phyloP scores from a whole-genome alignment of 1,284 basidiomycete genomes.

The Tylopilus orsonianus region DNA sequence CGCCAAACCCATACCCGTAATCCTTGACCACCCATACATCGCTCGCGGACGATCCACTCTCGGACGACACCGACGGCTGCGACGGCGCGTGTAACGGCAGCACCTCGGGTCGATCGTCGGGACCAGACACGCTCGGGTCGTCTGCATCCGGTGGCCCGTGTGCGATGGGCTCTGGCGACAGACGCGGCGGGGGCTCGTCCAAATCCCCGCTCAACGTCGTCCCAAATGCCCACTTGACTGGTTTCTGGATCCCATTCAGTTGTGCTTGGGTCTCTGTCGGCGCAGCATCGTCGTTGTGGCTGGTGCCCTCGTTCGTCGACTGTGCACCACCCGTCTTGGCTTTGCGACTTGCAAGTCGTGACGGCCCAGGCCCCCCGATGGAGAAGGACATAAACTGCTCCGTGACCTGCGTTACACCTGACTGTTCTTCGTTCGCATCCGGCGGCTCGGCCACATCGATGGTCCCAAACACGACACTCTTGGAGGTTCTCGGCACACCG shows the following conservation, averaged over 20 bases:
- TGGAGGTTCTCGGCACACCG: slow-evolving; percentile 12
- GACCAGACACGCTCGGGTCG: not conserved
- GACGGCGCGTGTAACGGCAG: not conserved
- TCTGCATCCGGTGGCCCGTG: not conserved
- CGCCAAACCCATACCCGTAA: slow-evolving; percentile 61
- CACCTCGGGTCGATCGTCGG: slow-evolving; percentile 3
- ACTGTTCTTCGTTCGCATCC: slow-evolving; percentile 23
- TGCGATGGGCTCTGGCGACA: slow-evolving; percentile 2
- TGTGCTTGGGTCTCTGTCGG: no score
- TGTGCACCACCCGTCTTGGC: slow-evolving; percentile 10
- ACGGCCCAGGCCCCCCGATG: slow-evolving; percentile 46
- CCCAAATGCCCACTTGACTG: slow-evolving; percentile 59
- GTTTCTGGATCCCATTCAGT: slow-evolving; percentile 38
- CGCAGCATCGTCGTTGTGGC: not conserved
- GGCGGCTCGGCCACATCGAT: slow-evolving; percentile 35
- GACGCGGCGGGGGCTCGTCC: not conserved
- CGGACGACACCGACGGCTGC: no score
- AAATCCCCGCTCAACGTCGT: slow-evolving; percentile 37
- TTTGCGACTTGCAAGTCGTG: slow-evolving; percentile 38
- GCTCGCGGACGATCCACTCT: slow-evolving; percentile 23
- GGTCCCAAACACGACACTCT: slow-evolving; percentile 50
- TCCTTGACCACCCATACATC: slow-evolving; percentile 60
- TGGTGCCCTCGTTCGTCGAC: slow-evolving; percentile 1
- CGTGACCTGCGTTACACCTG: slow-evolving; percentile 11
- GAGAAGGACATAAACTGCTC: slow-evolving; percentile 42